Evolutionary conservation across 257 asterid genomes (phyloP), one percentile per base, ranked within the genome.

Genomic region (Echium plantagineum): DNA sequence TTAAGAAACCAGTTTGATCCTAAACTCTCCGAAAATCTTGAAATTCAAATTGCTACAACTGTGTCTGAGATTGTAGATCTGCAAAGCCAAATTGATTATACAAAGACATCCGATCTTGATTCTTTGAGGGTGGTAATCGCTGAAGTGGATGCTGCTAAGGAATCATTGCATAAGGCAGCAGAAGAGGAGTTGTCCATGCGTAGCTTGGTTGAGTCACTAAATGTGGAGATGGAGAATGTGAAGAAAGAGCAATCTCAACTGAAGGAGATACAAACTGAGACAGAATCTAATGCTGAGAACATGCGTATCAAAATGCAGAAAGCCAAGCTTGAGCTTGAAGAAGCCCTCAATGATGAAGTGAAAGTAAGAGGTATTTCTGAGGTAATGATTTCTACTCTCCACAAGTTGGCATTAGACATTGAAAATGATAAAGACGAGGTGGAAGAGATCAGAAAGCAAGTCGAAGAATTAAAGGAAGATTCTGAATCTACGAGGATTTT

Each of bases 131-230:
- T 79, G 30, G 86, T 87, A 55, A 81, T 87, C 12, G 55, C 68
- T 31, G 98, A 87, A 68, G 75, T 90, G 73, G 80, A 72, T 65
- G 96, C 73, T 67, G 94, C 98, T 21, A 90, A 85, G 77, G 95
- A 80, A 53, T 87, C 90, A 7, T 58, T 90, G 38, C 78, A 48
- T 57, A 87, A 80, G 74, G 87, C 76, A 19, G 95, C 74, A 3
- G 95, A 76, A 69, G 95, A 90, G 74, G 94, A 81, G 78, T 78
- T 52, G 53, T 71, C 76, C 4, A 72, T 85, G 58, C 74, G 78
- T 62, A 80, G 61, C 72, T 66, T 77, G 68, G 75, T 85, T 66
- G 95, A 83, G 73, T 68, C 75, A 60, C 94, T 85, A 47, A 79
- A 90, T 71, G 10, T 71, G 38, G 91, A 87, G 69, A 68, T 87